Conservation (phyloP, 495 filamentous ascomycete genomes). For the Penicillium steckii region DNA sequence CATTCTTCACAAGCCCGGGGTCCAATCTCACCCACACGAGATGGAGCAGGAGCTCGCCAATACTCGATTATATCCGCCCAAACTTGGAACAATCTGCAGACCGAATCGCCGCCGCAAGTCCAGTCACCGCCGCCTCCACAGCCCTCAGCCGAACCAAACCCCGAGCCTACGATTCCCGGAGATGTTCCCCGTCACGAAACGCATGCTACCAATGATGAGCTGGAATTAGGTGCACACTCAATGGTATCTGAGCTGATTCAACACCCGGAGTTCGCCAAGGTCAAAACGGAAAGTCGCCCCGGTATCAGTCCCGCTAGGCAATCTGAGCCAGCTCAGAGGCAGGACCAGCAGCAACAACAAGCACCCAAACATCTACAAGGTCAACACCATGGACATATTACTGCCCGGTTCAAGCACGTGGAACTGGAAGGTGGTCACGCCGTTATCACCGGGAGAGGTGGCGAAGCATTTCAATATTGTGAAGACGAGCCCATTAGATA, state of each 20-base stretch:
- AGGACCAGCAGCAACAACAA: not conserved
- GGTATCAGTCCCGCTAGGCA: not conserved
- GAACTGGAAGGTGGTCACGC: slow-evolving; percentile 79
- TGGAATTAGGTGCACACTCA: slow-evolving; percentile 22
- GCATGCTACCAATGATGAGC: slow-evolving; percentile 10
- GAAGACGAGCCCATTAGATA: slow-evolving; percentile 95
- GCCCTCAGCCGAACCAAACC: not conserved
- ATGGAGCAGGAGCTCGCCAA: slow-evolving; percentile 28
- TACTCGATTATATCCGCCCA: slow-evolving; percentile 35
- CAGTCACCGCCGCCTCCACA: slow-evolving; percentile 3
- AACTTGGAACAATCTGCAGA: slow-evolving; percentile 28
- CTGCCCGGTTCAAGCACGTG: slow-evolving; percentile 77
- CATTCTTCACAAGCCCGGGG: slow-evolving; percentile 6
- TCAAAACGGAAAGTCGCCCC: slow-evolving; percentile 9
- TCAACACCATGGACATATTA: slow-evolving; percentile 48
- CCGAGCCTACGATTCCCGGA: slow-evolving; percentile 11
- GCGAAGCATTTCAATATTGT: slow-evolving; percentile 68
- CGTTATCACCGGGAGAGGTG: slow-evolving; percentile 76
- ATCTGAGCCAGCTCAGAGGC: not conserved
- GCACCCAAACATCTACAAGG: slow-evolving; percentile 9
- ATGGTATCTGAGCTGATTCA: slow-evolving; percentile 19
- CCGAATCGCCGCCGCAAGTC: slow-evolving; percentile 15
- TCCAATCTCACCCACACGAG: slow-evolving; percentile 19
- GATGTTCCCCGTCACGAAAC: slow-evolving; percentile 12
- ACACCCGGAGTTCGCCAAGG: slow-evolving; percentile 22